phyloP scores from a whole-genome alignment of 768 basidiomycete species.

The Termitomyces eurrhizus region DNA sequence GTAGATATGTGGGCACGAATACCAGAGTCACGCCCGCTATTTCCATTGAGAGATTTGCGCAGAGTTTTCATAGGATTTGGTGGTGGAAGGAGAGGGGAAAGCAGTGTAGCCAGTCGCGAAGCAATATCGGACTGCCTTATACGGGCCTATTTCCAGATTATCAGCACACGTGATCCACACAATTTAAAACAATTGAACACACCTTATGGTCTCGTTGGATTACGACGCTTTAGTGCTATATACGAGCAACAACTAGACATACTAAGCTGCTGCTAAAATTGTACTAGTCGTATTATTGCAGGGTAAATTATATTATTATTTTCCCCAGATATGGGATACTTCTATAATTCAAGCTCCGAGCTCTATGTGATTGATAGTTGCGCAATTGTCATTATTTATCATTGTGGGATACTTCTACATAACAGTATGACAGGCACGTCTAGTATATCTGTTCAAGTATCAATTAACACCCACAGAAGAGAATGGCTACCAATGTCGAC shows the following conservation, averaged over 20 bases:
- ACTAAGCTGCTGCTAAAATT: neutral
- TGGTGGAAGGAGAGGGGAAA: conserved; percentile 12
- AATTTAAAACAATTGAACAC: neutral
- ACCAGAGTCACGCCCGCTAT: conserved; percentile 50
- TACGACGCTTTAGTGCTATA: neutral
- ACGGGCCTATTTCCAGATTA: conserved; percentile 16
- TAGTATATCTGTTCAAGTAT: neutral
- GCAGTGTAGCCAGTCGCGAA: conserved; percentile 24
- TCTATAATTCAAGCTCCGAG: neutral
- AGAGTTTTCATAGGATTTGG: conserved; percentile 67
- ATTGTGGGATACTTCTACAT: neutral
- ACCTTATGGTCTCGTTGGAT: too few species aligned
- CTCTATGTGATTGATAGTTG: neutral
- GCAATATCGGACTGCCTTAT: conserved; percentile 14
- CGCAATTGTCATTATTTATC: neutral
- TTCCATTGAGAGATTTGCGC: conserved; percentile 74
- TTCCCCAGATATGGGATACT: neutral
- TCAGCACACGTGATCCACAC: conserved; percentile 18
- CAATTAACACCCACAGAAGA: neutral
- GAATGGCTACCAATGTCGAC: neutral
- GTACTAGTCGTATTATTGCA: neutral
- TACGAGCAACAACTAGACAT: neutral
- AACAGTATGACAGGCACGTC: too few species aligned
- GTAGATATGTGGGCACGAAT: conserved; percentile 66
- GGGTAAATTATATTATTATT: neutral